These are phyloP conservation scores for Aspergillus luchuensis DNA, from an alignment of 2,329 filamentous ascomycete species.

Conservation along the genomic window DNA sequence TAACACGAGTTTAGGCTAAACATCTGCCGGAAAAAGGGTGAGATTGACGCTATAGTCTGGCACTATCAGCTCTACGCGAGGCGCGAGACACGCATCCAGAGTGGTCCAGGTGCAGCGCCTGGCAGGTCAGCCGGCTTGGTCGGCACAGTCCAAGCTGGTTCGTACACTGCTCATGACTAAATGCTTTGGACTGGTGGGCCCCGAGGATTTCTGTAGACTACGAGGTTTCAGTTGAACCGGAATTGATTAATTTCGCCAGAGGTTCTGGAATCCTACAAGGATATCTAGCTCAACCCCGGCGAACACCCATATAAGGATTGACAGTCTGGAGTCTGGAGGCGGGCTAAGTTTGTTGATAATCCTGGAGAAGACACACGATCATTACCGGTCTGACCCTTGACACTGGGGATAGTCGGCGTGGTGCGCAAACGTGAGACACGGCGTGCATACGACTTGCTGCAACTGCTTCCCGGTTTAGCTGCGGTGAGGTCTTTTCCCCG, in stretches of 20 bases:
- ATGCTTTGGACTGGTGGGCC: background rate
- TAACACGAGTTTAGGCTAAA: background rate
- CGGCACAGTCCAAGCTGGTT: background rate
- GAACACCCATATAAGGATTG: background rate
- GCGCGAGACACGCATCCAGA: background rate
- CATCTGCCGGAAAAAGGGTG: background rate
- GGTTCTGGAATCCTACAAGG: background rate
- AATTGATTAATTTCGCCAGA: background rate
- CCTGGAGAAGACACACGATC: background rate
- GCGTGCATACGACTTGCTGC: background rate
- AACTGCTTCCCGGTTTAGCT: conserved; percentile 2
- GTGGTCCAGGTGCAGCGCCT: background rate
- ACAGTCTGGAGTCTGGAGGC: background rate
- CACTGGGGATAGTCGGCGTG: background rate
- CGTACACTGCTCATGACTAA: background rate
- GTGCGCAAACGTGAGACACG: background rate
- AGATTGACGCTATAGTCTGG: background rate
- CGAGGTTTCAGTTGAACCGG: background rate
- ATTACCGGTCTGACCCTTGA: background rate
- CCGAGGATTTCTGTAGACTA: background rate
- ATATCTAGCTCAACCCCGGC: background rate
- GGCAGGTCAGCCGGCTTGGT: background rate
- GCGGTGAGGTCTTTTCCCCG: conserved; percentile 9
- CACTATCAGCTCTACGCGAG: background rate
- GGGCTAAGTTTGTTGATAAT: background rate